Evolutionary conservation across 2,329 filamentous ascomycete species (phyloP).

Genomic region (Aspergillus terreus): DNA sequence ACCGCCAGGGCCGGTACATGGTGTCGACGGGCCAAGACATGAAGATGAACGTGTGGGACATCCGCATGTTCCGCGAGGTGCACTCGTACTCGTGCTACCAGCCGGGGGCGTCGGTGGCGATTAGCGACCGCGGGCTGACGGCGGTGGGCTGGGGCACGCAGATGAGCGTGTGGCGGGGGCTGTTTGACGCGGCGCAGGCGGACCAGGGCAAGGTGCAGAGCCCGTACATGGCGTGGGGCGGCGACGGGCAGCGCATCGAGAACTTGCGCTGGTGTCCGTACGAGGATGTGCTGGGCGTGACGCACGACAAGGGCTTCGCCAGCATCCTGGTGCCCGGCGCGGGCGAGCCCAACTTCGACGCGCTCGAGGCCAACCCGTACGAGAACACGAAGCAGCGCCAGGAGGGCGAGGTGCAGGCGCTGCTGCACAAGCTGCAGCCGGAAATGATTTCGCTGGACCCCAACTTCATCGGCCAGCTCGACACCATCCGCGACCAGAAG

Average conservation of each 20-base stretch:
- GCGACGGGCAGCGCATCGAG: conserved; percentile 76
- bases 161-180: conserved; percentile 83
- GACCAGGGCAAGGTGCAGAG: conserved; percentile 77
- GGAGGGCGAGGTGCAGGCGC: conserved; percentile 80
- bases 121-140: conserved; percentile 83
- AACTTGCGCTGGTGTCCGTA: conserved; percentile 88
- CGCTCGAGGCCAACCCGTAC: conserved; percentile 90
- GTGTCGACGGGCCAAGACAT: conserved; percentile 85
- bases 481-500: conserved; percentile 75
- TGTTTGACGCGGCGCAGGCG: conserved; percentile 69
- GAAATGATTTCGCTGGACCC: conserved; percentile 97
- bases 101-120: conserved; percentile 77
- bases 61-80: conserved; percentile 89
- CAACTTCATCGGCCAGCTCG: conserved; percentile 83
- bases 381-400: conserved; percentile 90
- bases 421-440: conserved; percentile 91
- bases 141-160: conserved; percentile 90
- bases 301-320: conserved; percentile 81
- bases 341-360: conserved; percentile 96
- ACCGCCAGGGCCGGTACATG: conserved; percentile 92
- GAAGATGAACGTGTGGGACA: conserved; percentile 93
- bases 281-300: conserved; percentile 85
- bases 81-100: conserved; percentile 81
- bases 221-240: conserved; percentile 92
- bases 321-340: conserved; percentile 88